Evolutionary conservation across 2,329 filamentous ascomycete species (phyloP), one percentile per base, ranked within the genome.

Genomic region (Teratosphaeria destructans): DNA sequence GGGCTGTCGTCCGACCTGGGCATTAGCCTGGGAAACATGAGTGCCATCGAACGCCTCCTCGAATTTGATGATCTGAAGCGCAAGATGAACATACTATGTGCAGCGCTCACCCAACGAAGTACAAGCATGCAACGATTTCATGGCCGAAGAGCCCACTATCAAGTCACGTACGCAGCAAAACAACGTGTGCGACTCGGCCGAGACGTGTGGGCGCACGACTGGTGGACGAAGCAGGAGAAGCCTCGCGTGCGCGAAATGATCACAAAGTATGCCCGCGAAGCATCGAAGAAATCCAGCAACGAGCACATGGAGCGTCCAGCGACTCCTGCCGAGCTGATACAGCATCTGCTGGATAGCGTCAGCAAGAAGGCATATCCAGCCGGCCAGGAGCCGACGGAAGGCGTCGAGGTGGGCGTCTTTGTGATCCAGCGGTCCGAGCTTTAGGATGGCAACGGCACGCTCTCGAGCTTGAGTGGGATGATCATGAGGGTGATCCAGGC

Each of bases 161-260:
- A 75, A 73, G 60, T 80, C 71, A 26, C 79, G 1, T 78, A 84
- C 63, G 75, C 82, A 1, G 75, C 78, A 4, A 79, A 76, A 61
- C 76, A 82, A 47, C 75, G 77, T 58, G 77, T 82, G 16, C 65
- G 73, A 1, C 72, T 85, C 2, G 77, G 80, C 57, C 76, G 82
- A 32, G 73, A 76, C 23, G 75, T 79, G 2, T 87, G 84, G 84
- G 77, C 79, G 10, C 70, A 72, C 35, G 80, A 85, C 59, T 86
- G 83, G 84, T 86, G 82, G 76, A 79, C 83, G 54, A 82, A 84
- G 66, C 84, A 87, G 67, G 84, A 86, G 68, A 83, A 83, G 65
- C 75, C 79, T 11, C 77, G 83, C 14, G 79, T 86, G 56, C 78
- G 82, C 61, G 79, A 81, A 34, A 74, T 79, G 5, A 71, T 79